Evolutionary conservation across 371 early-diverging fungal genomes (phyloP).

Genomic region (Mortierella sp.): DNA sequence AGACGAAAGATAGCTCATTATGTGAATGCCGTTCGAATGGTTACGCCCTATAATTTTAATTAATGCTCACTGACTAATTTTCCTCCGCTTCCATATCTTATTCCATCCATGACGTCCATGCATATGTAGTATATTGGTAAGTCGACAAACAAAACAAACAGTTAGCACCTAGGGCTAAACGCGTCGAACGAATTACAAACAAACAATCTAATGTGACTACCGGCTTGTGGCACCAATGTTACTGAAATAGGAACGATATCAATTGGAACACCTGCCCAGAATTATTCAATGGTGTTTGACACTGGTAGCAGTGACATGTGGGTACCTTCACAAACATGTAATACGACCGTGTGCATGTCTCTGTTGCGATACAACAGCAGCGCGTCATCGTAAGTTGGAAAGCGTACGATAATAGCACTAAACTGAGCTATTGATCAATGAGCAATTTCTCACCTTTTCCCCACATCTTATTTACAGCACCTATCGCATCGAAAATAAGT

Average conservation of each 20-base stretch:
- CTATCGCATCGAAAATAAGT: conserved; percentile 28
- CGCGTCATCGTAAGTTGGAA: conserved; percentile 29
- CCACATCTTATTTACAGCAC: conserved; percentile 10
- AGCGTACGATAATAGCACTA: not conserved
- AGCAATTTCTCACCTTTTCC: not conserved
- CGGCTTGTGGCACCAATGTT: not conserved
- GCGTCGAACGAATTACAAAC: not conserved
- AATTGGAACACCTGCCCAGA: conserved; percentile 89
- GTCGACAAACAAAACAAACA: not conserved
- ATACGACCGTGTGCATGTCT: conserved; percentile 17
- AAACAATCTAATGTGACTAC: not conserved
- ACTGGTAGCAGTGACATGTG: conserved; percentile 96
- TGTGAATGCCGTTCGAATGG: not conserved
- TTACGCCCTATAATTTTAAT: conserved; percentile 9
- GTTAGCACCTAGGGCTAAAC: not conserved
- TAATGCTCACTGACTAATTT: conserved; percentile 18
- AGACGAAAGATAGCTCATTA: not conserved
- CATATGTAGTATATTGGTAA: conserved; percentile 28
- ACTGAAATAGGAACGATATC: conserved; percentile 75
- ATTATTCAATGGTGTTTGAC: conserved; percentile 93
- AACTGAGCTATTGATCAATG: not conserved
- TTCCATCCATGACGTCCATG: not conserved
- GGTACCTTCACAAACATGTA: conserved; percentile 85
- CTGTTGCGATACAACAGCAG: conserved; percentile 29
- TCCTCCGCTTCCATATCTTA: not conserved